A percentile compares a stretch with the other conserved stretches of the same genome.
These are phyloP conservation scores for Lepidium africanum DNA, from an alignment of 345 rosid species.

Conservation along the genomic window DNA sequence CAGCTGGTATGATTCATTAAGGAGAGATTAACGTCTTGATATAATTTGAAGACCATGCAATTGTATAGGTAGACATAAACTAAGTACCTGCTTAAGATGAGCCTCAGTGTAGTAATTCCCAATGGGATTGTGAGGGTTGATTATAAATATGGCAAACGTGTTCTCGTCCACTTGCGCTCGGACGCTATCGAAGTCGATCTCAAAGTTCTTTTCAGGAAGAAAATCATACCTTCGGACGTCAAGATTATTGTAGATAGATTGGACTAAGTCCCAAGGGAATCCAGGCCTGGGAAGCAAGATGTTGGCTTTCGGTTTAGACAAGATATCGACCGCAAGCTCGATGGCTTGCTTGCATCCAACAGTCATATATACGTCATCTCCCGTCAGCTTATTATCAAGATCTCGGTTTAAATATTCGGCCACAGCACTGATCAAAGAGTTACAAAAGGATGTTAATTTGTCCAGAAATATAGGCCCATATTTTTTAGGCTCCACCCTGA, in stretches of 20 bases:
- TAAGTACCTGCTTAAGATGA: slow-evolving; percentile 34
- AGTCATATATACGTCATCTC: slow-evolving; percentile 43
- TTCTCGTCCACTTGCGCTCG: slow-evolving; percentile 37
- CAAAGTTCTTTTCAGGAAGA: slow-evolving; percentile 40
- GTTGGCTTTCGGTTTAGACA: slow-evolving; percentile 44
- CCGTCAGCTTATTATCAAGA: slow-evolving; percentile 34
- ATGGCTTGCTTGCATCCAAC: slow-evolving; percentile 49
- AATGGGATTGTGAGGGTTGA: slow-evolving; percentile 30
- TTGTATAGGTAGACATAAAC: no score
- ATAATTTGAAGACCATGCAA: no score
- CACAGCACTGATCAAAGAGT: slow-evolving; percentile 27
- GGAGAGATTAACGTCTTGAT: neutral
- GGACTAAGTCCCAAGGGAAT: slow-evolving; percentile 30
- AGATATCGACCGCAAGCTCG: slow-evolving; percentile 26
- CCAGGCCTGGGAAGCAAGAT: slow-evolving; percentile 28
- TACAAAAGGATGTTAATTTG: no score
- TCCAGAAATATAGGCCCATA: no score
- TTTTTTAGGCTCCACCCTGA: no score
- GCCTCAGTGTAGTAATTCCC: slow-evolving; percentile 29
- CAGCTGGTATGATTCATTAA: slow-evolving; percentile 20
- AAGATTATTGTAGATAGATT: slow-evolving; percentile 3
- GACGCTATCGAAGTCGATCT: slow-evolving; percentile 39
- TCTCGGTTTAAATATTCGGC: slow-evolving; percentile 35
- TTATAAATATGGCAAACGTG: slow-evolving; percentile 43
- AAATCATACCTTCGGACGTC: slow-evolving; percentile 42